Percentiles rank a stretch among this genome's conserved stretches.
These are phyloP conservation scores for Saccharomycopsis javanensis DNA, from an alignment of 805 yeast genomes.

Conservation along the genomic window DNA sequence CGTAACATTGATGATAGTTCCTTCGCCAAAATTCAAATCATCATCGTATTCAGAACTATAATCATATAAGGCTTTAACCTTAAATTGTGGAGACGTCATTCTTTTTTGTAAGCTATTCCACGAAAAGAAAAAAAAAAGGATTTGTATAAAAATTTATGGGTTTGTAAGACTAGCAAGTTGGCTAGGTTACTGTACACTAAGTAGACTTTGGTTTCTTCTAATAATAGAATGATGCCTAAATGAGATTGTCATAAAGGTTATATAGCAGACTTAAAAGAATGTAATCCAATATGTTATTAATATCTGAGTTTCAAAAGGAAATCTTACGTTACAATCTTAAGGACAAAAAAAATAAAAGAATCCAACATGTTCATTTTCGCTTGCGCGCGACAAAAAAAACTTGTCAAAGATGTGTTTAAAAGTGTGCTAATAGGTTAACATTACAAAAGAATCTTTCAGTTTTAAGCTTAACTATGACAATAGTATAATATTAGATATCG, in stretches of 20 bases:
- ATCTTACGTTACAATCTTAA: neutral
- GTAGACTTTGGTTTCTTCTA: no score
- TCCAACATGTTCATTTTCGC: neutral
- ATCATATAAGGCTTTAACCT: conserved; percentile 57
- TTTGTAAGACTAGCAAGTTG: neutral
- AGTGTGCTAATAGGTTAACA: no score
- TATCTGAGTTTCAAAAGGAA: neutral
- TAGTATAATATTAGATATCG: no score
- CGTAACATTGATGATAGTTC: conserved; percentile 64
- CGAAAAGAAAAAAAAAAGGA: neutral
- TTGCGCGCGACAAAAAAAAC: neutral
- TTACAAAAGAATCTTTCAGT: no score
- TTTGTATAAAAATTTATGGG: no score
- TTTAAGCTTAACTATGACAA: no score
- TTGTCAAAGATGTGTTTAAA: neutral
- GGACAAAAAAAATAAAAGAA: neutral
- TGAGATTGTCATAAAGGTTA: no score
- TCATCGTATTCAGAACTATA: conserved; percentile 70
- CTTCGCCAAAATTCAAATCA: conserved; percentile 63
- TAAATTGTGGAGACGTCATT: conserved; percentile 40
- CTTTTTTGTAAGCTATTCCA: neutral
- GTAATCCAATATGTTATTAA: neutral
- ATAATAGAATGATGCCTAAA: no score
- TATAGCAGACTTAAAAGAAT: neutral
- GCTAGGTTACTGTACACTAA: neutral